Percentiles rank a stretch among this genome's conserved stretches.
Evolutionary conservation across 2,329 filamentous ascomycete species (phyloP).

Genomic region (Beauveria caledonica): DNA sequence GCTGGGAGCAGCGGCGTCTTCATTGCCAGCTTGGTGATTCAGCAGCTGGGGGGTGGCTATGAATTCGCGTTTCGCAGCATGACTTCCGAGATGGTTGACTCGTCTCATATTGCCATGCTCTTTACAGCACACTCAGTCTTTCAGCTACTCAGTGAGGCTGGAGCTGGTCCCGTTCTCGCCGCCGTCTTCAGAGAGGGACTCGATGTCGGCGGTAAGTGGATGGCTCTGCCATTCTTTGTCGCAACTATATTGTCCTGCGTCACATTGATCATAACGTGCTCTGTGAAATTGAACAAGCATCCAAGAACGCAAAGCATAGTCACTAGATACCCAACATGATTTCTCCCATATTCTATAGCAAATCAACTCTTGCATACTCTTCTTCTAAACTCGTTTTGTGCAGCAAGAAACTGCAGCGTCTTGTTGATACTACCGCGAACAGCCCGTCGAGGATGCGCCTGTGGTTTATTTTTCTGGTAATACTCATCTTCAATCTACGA

Average conservation of each 20-base stretch:
- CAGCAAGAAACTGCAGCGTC: conserved; percentile 60
- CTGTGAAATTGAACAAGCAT: not conserved
- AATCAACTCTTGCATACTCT: too few relatives aligned
- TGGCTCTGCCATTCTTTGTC: conserved; percentile 4
- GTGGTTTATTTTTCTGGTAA: conserved; percentile 67
- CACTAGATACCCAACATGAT: not conserved
- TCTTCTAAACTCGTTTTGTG: conserved; percentile 37
- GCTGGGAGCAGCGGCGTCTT: not conserved
- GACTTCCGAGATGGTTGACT: conserved; percentile 1
- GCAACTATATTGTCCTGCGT: not conserved
- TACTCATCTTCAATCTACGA: conserved; percentile 64
- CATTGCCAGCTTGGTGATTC: not conserved
- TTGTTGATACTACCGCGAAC: conserved; percentile 65
- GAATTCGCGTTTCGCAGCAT: conserved; percentile 6
- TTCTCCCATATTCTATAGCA: too few relatives aligned
- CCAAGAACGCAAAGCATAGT: not conserved
- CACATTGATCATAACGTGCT: not conserved
- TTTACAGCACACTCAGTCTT: conserved; percentile 1
- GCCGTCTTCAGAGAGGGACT: not conserved
- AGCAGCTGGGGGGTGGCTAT: conserved; percentile 1
- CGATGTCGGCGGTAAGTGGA: not conserved
- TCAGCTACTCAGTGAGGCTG: not conserved
- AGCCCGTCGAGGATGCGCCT: conserved; percentile 79
- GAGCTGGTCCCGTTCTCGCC: conserved; percentile 1
- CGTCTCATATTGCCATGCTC: conserved; percentile 3